Evolutionary conservation across 2,329 filamentous ascomycete species (phyloP).

Genomic region (Nemania sp.): DNA sequence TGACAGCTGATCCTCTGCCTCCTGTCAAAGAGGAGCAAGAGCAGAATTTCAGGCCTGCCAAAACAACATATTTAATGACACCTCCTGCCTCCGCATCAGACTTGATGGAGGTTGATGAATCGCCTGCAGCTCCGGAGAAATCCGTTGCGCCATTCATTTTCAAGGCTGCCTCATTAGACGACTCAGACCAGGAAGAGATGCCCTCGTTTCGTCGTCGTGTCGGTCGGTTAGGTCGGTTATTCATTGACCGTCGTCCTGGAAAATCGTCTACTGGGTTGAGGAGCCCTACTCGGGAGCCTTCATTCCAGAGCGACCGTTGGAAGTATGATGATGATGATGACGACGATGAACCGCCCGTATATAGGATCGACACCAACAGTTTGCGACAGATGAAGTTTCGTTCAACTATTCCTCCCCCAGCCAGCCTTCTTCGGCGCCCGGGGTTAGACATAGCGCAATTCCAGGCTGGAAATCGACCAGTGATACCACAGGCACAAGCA

Average conservation of each 20-base stretch:
- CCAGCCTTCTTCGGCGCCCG: constrained; percentile 56
- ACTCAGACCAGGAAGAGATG: constrained; percentile 55
- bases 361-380: constrained; percentile 79
- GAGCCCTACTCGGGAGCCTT: constrained; percentile 50
- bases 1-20: constrained; percentile 86
- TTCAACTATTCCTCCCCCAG: constrained; percentile 66
- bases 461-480: constrained; percentile 43
- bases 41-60: constrained; percentile 76
- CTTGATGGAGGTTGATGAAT: constrained; percentile 67
- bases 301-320: constrained; percentile 73
- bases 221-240: constrained; percentile 84
- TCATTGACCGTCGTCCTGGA: constrained; percentile 86
- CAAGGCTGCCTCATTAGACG: constrained; percentile 56
- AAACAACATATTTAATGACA: constrained; percentile 77
- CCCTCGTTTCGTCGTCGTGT: constrained; percentile 85
- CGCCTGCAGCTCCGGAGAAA: constrained; percentile 51
- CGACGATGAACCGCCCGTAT: constrained; percentile 78
- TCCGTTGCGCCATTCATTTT: constrained; percentile 57
- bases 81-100: constrained; percentile 69
- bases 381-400: constrained; percentile 70
- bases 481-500: constrained; percentile 43
- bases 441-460: constrained; percentile 48
- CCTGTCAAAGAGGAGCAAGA: constrained; percentile 77
- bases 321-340: constrained; percentile 88
- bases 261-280: constrained; percentile 45